Conservation (phyloP, 192 early-diverging fungal species). For the Thoreauomyces humboldtii region DNA sequence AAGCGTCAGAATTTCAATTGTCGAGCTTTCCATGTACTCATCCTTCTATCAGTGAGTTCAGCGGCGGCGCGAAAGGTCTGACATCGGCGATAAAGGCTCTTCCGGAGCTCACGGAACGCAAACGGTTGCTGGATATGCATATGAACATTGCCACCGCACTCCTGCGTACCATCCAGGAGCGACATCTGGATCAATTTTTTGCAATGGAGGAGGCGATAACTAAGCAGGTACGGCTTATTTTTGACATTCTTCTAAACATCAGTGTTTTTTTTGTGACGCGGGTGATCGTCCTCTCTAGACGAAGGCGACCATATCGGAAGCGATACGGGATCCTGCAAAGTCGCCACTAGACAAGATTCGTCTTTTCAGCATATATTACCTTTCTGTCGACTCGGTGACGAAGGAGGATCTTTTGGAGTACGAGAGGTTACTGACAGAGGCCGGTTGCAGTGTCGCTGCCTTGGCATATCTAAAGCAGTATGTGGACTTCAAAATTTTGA, state of each 20-base stretch:
- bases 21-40: neutral
- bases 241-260: too few relatives aligned
- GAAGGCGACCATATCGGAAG: conserved; percentile 76
- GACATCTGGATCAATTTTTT: conserved; percentile 92
- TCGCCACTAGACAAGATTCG: conserved; percentile 85
- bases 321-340: conserved; percentile 79
- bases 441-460: conserved; percentile 72
- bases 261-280: neutral
- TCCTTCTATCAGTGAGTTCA: conserved; percentile 58
- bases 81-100: conserved; percentile 88
- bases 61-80: conserved; percentile 81
- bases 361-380: conserved; percentile 83
- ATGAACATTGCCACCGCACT: conserved; percentile 95
- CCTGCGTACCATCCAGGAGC: conserved; percentile 83
- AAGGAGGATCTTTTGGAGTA: conserved; percentile 83
- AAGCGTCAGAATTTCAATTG: neutral
- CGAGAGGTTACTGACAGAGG: conserved; percentile 71
- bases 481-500: too few relatives aligned
- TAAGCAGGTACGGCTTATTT: conserved; percentile 61
- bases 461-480: conserved; percentile 84
- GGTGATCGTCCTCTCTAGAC: conserved; percentile 38
- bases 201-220: conserved; percentile 88
- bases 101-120: conserved; percentile 92
- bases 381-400: conserved; percentile 67
- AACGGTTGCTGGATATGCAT: conserved; percentile 94